Evolutionary conservation across 1,284 basidiomycete genomes (phyloP).

Genomic region (Spongispora temasekensis): DNA sequence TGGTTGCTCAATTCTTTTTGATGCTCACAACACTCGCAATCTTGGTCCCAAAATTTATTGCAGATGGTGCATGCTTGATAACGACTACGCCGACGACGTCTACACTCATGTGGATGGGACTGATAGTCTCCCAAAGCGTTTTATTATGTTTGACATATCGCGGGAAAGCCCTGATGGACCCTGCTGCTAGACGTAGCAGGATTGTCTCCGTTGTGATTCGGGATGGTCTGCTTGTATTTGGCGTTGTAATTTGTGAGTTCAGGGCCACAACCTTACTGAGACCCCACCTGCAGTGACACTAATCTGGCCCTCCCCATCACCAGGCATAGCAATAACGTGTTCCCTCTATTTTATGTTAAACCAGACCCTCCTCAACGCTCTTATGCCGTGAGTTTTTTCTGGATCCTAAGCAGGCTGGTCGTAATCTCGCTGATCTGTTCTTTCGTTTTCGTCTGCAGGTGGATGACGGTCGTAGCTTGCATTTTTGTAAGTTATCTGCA

Average conservation of each 20-base stretch:
- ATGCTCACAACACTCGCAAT: background rate
- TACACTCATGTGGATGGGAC: slow-evolving; percentile 3
- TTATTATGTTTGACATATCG: slow-evolving; percentile 18
- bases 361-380: slow-evolving; percentile 11
- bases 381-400: slow-evolving; percentile 18
- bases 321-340: slow-evolving; percentile 8
- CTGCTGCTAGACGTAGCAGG: slow-evolving; percentile 15
- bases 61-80: slow-evolving; percentile 17
- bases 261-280: background rate
- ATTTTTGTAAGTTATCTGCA: slow-evolving; percentile 17
- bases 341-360: slow-evolving; percentile 10
- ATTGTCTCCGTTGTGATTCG: slow-evolving; percentile 17
- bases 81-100: slow-evolving; percentile 1
- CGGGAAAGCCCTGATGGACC: slow-evolving; percentile 15
- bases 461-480: slow-evolving; percentile 14
- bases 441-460: slow-evolving; percentile 9
- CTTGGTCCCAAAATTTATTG: background rate
- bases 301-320: background rate
- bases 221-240: slow-evolving; percentile 20
- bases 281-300: slow-evolving; percentile 5
- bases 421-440: background rate
- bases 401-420: background rate
- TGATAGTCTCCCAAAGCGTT: slow-evolving; percentile 16
- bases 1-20: slow-evolving; percentile 7
- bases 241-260: slow-evolving; percentile 10